Evolutionary conservation across 441 rosid species (phyloP).

Genomic region (Euphorbia celastroides): DNA sequence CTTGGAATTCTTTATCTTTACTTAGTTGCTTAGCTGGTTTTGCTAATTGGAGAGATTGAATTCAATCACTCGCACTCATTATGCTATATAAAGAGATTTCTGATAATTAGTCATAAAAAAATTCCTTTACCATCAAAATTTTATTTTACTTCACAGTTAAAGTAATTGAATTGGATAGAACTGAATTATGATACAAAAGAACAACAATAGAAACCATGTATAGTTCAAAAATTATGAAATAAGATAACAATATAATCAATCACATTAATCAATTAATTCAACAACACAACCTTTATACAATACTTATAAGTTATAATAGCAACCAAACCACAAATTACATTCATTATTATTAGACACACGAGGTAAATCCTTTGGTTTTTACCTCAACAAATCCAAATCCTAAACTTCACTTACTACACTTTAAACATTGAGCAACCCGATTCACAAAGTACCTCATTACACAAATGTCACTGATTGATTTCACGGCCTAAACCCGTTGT

Average conservation of each 20-base stretch:
- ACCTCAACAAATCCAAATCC: background rate
- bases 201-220: background rate
- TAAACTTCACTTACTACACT: conserved; percentile 18
- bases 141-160: too few relatives aligned
- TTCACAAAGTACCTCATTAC: too few relatives aligned
- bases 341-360: conserved; percentile 18
- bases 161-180: too few relatives aligned
- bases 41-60: background rate
- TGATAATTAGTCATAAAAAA: too few relatives aligned
- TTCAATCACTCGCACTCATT: background rate
- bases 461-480: too few relatives aligned
- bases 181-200: too few relatives aligned
- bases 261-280: conserved; percentile 16
- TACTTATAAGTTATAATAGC: conserved; percentile 3
- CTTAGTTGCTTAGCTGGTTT: background rate
- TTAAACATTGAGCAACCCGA: conserved; percentile 24
- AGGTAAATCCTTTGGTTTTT: conserved; percentile 19
- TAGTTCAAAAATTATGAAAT: background rate
- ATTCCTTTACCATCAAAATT: too few relatives aligned
- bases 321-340: conserved; percentile 18
- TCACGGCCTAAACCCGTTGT: too few relatives aligned
- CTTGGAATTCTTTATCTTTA: background rate
- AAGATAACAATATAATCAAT: background rate
- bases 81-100: background rate
- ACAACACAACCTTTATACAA: conserved; percentile 19